A percentile compares a stretch with the other conserved stretches of the same genome.
phyloP scores from a whole-genome alignment of 2,329 filamentous ascomycete species.

The Aschersonia sp. region DNA sequence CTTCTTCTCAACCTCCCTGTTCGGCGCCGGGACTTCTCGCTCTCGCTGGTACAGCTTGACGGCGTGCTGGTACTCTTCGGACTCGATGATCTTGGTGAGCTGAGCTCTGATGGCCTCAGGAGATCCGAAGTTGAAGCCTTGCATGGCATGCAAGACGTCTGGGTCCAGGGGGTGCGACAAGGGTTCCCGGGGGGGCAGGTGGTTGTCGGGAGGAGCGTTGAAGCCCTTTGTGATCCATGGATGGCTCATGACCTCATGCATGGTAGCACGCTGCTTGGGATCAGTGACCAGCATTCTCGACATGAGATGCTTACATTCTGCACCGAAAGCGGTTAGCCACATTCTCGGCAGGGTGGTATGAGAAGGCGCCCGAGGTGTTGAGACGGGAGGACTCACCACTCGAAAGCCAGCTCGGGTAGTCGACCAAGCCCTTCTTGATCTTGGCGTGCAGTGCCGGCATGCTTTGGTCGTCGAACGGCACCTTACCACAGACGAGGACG shows the following conservation, averaged over 20 bases:
- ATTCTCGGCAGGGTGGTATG: too few species aligned
- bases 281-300: slow-evolving; percentile 94
- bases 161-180: slow-evolving; percentile 72
- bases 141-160: slow-evolving; percentile 84
- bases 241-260: slow-evolving; percentile 87
- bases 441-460: slow-evolving; percentile 98
- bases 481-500: slow-evolving; percentile 92
- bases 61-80: slow-evolving; percentile 83
- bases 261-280: slow-evolving; percentile 69
- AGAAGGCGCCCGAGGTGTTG: too few species aligned
- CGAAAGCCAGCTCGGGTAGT: slow-evolving; percentile 89
- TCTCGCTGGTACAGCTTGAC: slow-evolving; percentile 57
- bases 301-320: slow-evolving; percentile 88
- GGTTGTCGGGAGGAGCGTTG: slow-evolving; percentile 74
- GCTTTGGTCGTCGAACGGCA: slow-evolving; percentile 97
- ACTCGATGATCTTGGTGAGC: slow-evolving; percentile 75
- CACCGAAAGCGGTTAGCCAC: too few species aligned
- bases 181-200: slow-evolving; percentile 69
- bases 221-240: slow-evolving; percentile 95
- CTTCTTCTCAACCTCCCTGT: slow-evolving; percentile 61
- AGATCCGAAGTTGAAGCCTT: slow-evolving; percentile 91
- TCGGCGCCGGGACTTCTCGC: slow-evolving; percentile 42
- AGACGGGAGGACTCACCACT: slow-evolving; percentile 39
- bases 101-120: slow-evolving; percentile 72
- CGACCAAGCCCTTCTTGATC: slow-evolving; percentile 93